Percentiles rank a stretch among this genome's conserved stretches.
These are phyloP conservation scores for Phylloporus sp. DNA, from an alignment of 768 basidiomycete species.

Conservation along the genomic window DNA sequence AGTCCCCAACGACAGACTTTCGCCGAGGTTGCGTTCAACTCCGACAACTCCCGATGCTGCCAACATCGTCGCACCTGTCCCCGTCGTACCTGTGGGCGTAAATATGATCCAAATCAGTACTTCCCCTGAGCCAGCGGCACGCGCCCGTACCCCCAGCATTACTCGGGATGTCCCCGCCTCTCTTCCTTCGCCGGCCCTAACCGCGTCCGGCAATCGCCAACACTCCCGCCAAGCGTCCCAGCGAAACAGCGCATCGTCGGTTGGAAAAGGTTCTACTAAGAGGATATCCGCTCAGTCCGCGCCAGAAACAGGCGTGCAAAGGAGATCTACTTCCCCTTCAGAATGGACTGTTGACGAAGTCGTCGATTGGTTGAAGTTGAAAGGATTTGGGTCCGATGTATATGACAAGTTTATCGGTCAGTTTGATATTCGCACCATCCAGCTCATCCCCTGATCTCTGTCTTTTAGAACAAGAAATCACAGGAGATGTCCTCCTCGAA, in stretches of 20 bases:
- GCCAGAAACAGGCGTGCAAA: slow-evolving; percentile 19
- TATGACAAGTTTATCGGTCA: slow-evolving; percentile 83
- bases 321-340: slow-evolving; percentile 45
- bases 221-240: slow-evolving; percentile 36
- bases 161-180: slow-evolving; percentile 27
- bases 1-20: slow-evolving; percentile 11
- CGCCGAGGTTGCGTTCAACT: slow-evolving; percentile 22
- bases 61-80: slow-evolving; percentile 21
- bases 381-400: slow-evolving; percentile 81
- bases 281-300: slow-evolving; percentile 13
- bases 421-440: slow-evolving; percentile 19
- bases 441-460: not conserved
- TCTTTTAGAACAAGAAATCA: slow-evolving; percentile 90
- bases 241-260: slow-evolving; percentile 38
- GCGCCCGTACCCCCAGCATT: slow-evolving; percentile 20
- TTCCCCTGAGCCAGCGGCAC: slow-evolving; percentile 21
- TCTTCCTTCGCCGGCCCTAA: slow-evolving; percentile 30
- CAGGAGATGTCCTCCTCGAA: slow-evolving; percentile 94
- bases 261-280: slow-evolving; percentile 21
- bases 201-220: slow-evolving; percentile 20
- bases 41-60: slow-evolving; percentile 27
- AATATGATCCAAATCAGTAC: slow-evolving; percentile 19
- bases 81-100: slow-evolving; percentile 16
- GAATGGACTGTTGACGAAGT: slow-evolving; percentile 92
- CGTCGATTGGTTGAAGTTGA: slow-evolving; percentile 77